Conservation (phyloP, 2,329 filamentous ascomycete genomes). For the Cryphonectria naterciae region DNA sequence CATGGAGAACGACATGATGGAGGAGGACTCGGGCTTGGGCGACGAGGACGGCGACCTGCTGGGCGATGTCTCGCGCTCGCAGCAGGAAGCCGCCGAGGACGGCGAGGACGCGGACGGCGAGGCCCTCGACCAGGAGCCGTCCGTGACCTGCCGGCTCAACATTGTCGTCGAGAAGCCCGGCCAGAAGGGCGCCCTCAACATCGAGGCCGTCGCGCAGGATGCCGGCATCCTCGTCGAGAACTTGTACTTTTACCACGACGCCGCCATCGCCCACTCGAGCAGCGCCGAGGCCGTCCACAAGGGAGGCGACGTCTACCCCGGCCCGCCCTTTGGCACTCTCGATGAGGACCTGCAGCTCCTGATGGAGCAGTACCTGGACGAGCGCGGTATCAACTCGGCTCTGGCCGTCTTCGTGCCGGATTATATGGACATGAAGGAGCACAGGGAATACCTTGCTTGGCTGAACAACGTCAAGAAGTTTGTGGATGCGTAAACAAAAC, state of each 20-base stretch:
- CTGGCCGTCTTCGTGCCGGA: constrained; percentile 91
- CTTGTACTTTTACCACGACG: constrained; percentile 82
- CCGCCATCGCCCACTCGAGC: constrained; percentile 75
- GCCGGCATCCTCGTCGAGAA: constrained; percentile 87
- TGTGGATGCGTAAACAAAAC: constrained; percentile 64
- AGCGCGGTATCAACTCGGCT: constrained; percentile 85
- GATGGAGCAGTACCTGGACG: constrained; percentile 91
- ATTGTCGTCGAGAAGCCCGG: constrained; percentile 86
- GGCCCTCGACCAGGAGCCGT: constrained; percentile 52
- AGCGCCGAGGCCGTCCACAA: constrained; percentile 77
- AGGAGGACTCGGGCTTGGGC: constrained; percentile 58
- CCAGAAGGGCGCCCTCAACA: constrained; percentile 76
- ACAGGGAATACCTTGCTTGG: constrained; percentile 94
- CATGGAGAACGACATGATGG: constrained; percentile 60
- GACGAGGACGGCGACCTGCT: constrained; percentile 50
- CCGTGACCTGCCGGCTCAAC: constrained; percentile 81
- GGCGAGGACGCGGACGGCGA: constrained; percentile 52
- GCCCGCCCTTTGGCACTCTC: constrained; percentile 89
- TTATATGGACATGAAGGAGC: constrained; percentile 98
- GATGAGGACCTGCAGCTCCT: constrained; percentile 94
- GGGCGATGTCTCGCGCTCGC: constrained; percentile 53
- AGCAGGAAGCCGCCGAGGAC: constrained; percentile 62
- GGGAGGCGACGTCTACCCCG: constrained; percentile 80
- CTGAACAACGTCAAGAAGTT: constrained; percentile 86
- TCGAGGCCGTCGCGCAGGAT: constrained; percentile 86